These are phyloP conservation scores for Penicillium rolfsii DNA, from an alignment of 2,329 filamentous ascomycete species.

Conservation along the genomic window DNA sequence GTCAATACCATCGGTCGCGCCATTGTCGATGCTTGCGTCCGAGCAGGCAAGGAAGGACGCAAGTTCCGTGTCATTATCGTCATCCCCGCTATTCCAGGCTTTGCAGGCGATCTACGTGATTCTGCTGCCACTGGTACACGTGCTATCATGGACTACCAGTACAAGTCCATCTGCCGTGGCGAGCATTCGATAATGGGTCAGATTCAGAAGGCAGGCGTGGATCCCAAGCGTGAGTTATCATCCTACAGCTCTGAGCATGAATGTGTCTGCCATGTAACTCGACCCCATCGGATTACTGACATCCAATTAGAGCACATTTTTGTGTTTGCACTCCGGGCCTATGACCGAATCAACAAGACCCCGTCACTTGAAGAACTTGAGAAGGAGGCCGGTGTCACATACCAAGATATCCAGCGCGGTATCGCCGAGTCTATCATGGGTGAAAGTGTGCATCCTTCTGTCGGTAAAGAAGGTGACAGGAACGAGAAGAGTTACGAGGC, in stretches of 20 bases:
- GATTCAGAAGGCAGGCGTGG: conserved; percentile 71
- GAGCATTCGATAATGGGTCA: conserved; percentile 87
- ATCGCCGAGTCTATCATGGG: conserved; percentile 88
- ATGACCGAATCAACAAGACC: conserved; percentile 88
- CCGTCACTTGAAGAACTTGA: conserved; percentile 73
- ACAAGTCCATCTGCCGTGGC: conserved; percentile 90
- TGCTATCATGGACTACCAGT: conserved; percentile 98
- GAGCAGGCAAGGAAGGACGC: conserved; percentile 76
- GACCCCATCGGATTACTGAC: not conserved
- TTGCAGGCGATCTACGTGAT: conserved; percentile 85
- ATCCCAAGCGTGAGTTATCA: conserved; percentile 59
- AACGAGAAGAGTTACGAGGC: conserved; percentile 45
- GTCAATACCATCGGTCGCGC: conserved; percentile 85
- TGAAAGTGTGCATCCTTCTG: conserved; percentile 63
- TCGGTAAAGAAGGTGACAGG: conserved; percentile 51
- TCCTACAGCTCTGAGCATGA: not conserved
- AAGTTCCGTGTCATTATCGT: conserved; percentile 91
- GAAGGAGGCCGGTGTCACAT: conserved; percentile 77
- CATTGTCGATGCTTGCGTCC: conserved; percentile 87
- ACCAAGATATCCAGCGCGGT: conserved; percentile 83
- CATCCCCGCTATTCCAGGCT: conserved; percentile 90
- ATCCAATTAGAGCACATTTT: conserved; percentile 70
- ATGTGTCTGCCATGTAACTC: not conserved
- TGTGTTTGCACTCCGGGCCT: conserved; percentile 90
- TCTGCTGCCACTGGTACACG: conserved; percentile 82